Base-by-base conservation (phyloP, 148 eudicot species). In the Nepenthes mirabilis region DNA sequence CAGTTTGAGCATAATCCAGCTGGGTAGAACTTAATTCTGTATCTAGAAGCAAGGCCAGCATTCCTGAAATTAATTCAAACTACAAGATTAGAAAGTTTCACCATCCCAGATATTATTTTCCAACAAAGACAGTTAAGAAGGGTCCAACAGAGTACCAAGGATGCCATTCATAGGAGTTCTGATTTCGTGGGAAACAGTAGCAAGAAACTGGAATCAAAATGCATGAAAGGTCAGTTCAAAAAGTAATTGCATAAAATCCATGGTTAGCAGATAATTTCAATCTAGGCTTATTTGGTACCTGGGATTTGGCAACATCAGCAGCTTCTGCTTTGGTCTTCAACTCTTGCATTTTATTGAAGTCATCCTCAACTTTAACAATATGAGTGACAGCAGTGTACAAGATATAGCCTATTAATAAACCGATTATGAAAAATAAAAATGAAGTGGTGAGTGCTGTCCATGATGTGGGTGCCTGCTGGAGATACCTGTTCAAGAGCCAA, bases 81-180 rank as follows among this genome's bases (percentile, higher is more conserved):
- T 56, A 2, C 14, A 34, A 52, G 3, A 5, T 12, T 35, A 59
- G 23, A 50, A 70, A 53, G 9, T 32, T 23, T 10, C 23, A 23
- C 35, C 58, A 7, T 3, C 45, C 45, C 33, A 37, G 60, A 57
- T 10, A 35, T 1, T n/a, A 57, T 2, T 3, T 23, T 23, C 5
- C 14, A 36, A n/a, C 2, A 35, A 33, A 14, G 23, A 35, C 2
- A 55, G 36, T 9, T n/a, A 9, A 8, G 32, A 60, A 48, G 13
- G 55, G 60, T 55, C 33, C 34, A 14, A 64, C n/a, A 11, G 33
- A 45, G 56, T 78, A 81, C 89, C 90, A 59, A 85, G 82, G 47
- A 85, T 73, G 47, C 91, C 91, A 62, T 85, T 82, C 87, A 85
- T 85, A 55, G 91, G 87, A 47, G 91, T 85, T 61, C 91, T 72